These are phyloP conservation scores for Nicotiana undulata DNA, from an alignment of 257 asterid genomes.

Conservation along the genomic window DNA sequence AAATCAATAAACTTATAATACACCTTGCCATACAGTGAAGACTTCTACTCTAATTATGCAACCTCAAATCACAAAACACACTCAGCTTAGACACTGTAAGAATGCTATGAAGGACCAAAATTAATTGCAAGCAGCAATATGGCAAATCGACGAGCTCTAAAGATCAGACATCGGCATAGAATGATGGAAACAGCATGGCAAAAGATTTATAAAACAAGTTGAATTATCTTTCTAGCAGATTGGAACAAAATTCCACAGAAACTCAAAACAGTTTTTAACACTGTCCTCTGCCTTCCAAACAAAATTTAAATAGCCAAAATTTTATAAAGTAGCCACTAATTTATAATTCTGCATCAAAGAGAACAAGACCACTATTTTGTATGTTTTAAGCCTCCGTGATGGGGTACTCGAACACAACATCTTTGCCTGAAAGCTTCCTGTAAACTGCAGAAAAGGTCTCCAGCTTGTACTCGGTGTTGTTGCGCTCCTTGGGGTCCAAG, in stretches of 20 bases:
- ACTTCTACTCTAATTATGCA: neutral
- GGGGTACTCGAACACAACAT: slow-evolving; percentile 39
- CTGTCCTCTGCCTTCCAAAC: neutral
- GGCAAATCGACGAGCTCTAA: no score
- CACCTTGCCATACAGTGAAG: no score
- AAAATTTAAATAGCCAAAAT: slow-evolving; percentile 4
- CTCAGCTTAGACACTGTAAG: neutral
- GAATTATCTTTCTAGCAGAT: neutral
- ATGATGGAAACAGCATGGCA: neutral
- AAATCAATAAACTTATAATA: no score
- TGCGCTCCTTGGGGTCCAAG: slow-evolving; percentile 39
- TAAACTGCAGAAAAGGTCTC: slow-evolving; percentile 43
- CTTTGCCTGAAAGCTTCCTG: slow-evolving; percentile 46
- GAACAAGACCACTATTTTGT: neutral
- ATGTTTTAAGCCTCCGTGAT: slow-evolving; percentile 20
- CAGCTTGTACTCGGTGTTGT: slow-evolving; percentile 38
- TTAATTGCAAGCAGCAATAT: neutral
- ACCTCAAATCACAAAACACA: neutral
- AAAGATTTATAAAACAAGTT: neutral
- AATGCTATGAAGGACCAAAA: neutral
- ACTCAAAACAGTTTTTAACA: neutral
- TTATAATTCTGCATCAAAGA: slow-evolving; percentile 2
- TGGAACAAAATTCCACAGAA: neutral
- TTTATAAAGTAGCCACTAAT: neutral
- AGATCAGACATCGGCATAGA: neutral